Evolutionary conservation across 1,284 basidiomycete genomes (phyloP).

Genomic region (Trametes versicolor): DNA sequence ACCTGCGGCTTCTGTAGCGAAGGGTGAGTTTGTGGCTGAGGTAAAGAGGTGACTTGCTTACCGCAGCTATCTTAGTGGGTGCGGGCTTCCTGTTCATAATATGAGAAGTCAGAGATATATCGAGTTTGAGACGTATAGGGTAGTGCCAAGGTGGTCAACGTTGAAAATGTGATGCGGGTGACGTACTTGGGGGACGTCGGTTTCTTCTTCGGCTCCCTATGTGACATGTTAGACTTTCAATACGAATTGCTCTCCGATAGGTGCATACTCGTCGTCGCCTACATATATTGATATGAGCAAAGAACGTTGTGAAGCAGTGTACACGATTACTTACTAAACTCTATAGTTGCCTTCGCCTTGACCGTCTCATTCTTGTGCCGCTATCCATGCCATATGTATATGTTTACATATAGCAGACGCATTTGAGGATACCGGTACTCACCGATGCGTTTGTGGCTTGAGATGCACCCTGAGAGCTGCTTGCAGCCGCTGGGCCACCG

Average conservation of each 20-base stretch:
- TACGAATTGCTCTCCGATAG: not conserved
- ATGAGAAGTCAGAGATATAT: not conserved
- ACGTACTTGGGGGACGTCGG: conserved; percentile 9
- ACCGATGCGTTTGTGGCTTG: conserved; percentile 24
- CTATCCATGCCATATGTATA: not conserved
- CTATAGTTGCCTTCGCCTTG: conserved; percentile 17
- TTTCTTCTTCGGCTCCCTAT: conserved; percentile 19
- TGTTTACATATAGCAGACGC: not conserved
- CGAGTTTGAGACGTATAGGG: not conserved
- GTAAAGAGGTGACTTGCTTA: not conserved
- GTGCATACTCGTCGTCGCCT: conserved; percentile 14
- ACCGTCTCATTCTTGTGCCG: conserved; percentile 6
- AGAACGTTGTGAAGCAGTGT: no score
- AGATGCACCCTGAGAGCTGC: conserved; percentile 25
- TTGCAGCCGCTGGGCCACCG: conserved; percentile 33
- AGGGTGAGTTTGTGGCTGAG: not conserved
- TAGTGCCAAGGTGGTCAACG: not conserved
- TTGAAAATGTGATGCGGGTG: not conserved
- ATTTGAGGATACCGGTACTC: conserved; percentile 14
- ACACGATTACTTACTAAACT: conserved; percentile 23
- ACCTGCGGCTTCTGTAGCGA: not conserved
- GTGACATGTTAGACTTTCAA: not conserved
- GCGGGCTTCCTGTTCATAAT: conserved; percentile 15
- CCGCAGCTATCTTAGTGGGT: conserved; percentile 1
- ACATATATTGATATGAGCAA: no score